These are phyloP conservation scores for Tuber aestivum DNA, from an alignment of 495 filamentous ascomycete genomes.

Conservation along the genomic window DNA sequence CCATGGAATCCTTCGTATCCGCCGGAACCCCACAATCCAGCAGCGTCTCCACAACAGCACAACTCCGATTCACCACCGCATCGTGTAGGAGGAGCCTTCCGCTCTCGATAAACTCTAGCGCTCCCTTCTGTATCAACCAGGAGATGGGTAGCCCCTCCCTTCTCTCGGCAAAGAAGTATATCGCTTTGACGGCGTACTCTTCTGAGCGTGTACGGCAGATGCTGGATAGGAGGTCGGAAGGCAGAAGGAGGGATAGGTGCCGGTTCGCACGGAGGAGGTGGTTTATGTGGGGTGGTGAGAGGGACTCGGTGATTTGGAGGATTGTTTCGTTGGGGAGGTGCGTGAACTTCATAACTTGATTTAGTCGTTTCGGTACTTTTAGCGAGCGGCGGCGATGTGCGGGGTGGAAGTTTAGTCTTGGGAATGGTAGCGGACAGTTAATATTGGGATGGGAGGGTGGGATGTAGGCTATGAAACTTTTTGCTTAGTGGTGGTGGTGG, in stretches of 20 bases:
- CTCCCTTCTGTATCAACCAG: not conserved
- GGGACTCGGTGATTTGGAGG: constrained; percentile 1
- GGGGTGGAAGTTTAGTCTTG: not conserved
- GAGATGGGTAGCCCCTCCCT: not conserved
- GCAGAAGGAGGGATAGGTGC: constrained; percentile 5
- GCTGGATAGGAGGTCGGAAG: not conserved
- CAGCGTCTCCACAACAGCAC: not conserved
- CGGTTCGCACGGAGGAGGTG: not conserved
- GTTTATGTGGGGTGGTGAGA: not conserved
- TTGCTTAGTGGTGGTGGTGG: not conserved
- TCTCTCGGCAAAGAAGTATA: not conserved
- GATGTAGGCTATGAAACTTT: not conserved
- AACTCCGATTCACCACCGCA: not conserved
- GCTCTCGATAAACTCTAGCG: not conserved
- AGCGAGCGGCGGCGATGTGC: not conserved
- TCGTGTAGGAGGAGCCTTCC: not conserved
- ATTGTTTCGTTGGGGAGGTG: constrained; percentile 1
- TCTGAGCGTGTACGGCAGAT: not conserved
- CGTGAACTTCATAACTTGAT: not conserved
- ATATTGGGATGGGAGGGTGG: not conserved
- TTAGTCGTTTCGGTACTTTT: constrained; percentile 1
- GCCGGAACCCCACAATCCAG: not conserved
- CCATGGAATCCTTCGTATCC: not conserved
- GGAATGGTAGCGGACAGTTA: not conserved
- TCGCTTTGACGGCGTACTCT: not conserved